A percentile compares a stretch with the other conserved stretches of the same genome.
Conservation (phyloP, 208 protist species). For the Trypanosoma cruzi region DNA sequence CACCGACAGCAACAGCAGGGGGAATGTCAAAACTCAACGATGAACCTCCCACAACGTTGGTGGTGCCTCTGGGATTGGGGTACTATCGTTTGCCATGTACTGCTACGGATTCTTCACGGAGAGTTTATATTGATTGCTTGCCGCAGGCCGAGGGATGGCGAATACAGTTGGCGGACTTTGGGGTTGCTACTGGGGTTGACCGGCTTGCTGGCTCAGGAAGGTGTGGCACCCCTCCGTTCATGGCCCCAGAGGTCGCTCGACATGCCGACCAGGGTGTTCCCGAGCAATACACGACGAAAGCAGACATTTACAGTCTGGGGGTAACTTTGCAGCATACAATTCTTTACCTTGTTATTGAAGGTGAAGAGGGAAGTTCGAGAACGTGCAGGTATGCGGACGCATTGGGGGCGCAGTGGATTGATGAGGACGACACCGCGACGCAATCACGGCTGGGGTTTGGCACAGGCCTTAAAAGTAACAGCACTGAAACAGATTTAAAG, state of each 20-base stretch:
- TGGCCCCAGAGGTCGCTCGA: conserved; percentile 33
- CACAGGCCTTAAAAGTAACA: conserved; percentile 8
- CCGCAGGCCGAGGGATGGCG: conserved; percentile 38
- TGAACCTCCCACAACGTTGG: conserved; percentile 8
- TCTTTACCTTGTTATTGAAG: conserved; percentile 16
- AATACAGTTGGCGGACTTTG: conserved; percentile 42
- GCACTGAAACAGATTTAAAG: background rate
- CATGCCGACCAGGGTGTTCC: background rate
- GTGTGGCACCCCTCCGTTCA: conserved; percentile 32
- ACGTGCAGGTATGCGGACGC: conserved; percentile 9
- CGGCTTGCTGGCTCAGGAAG: conserved; percentile 9
- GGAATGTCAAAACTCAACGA: background rate
- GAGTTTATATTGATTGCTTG: conserved; percentile 12
- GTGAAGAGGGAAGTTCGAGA: background rate
- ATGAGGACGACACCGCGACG: conserved; percentile 19
- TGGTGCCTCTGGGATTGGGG: conserved; percentile 16
- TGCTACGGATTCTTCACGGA: background rate
- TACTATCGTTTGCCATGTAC: background rate
- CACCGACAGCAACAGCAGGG: background rate
- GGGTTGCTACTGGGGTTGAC: conserved; percentile 25
- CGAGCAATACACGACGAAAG: conserved; percentile 14
- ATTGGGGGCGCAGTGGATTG: conserved; percentile 32
- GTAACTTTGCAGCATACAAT: conserved; percentile 34
- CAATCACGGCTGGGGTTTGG: background rate
- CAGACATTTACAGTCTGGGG: conserved; percentile 43